Evolutionary conservation across 371 early-diverging fungal species (phyloP).

Genomic region (Dipsacomyces acuminosporus): DNA sequence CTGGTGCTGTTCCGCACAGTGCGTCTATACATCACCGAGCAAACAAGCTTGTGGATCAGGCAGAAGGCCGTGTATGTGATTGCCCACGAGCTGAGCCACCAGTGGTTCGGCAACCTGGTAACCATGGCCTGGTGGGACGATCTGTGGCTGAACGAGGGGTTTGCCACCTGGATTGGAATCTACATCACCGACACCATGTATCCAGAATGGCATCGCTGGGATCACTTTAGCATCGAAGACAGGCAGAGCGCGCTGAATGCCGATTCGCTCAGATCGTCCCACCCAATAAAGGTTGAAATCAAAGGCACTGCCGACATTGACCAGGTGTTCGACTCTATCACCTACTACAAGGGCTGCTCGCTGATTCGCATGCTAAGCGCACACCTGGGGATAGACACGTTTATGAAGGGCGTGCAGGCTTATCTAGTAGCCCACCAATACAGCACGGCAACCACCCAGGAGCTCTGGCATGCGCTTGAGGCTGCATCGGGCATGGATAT

Average conservation of each 20-base stretch:
- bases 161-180: constrained; percentile 91
- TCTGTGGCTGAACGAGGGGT: constrained; percentile 97
- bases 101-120: constrained; percentile 98
- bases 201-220: constrained; percentile 77
- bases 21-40: constrained; percentile 63
- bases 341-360: constrained; percentile 91
- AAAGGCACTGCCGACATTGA: constrained; percentile 68
- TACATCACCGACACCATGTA: constrained; percentile 72
- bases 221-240: constrained; percentile 65
- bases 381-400: constrained; percentile 66
- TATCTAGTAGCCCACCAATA: constrained; percentile 79
- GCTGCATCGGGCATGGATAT: constrained; percentile 67
- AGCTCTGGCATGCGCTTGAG: constrained; percentile 81
- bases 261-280: constrained; percentile 77
- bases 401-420: constrained; percentile 68
- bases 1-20: constrained; percentile 84
- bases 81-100: constrained; percentile 95
- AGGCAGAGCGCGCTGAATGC: constrained; percentile 65
- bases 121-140: constrained; percentile 92
- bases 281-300: constrained; percentile 90
- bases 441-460: constrained; percentile 77
- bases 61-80: constrained; percentile 78
- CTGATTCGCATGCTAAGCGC: constrained; percentile 88
- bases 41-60: constrained; percentile 57
- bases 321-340: constrained; percentile 79